phyloP scores from a whole-genome alignment of 192 early-diverging fungal species.

The Phlyctochytrium bullatum region DNA sequence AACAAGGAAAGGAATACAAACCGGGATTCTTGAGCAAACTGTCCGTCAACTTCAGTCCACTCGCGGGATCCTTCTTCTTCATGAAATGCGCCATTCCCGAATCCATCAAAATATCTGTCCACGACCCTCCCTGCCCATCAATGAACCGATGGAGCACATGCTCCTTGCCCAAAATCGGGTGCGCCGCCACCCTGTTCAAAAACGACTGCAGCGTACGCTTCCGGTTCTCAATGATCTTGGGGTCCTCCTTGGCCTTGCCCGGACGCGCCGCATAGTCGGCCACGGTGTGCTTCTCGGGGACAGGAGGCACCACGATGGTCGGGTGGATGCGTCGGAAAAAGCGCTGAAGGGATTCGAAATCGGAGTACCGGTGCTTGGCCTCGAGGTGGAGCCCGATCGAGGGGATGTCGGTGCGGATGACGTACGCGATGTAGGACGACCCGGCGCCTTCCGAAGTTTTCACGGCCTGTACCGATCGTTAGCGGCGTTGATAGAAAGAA shows the following conservation, averaged over 20 bases:
- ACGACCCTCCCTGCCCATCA: slow-evolving; percentile 51
- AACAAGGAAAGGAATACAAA: neutral
- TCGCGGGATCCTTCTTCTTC: slow-evolving; percentile 32
- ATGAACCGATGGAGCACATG: slow-evolving; percentile 93
- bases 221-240: slow-evolving; percentile 81
- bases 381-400: slow-evolving; percentile 39
- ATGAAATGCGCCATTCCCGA: slow-evolving; percentile 35
- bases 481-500: neutral
- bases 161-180: slow-evolving; percentile 81
- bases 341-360: slow-evolving; percentile 90
- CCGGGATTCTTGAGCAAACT: slow-evolving; percentile 40
- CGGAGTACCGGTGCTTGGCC: slow-evolving; percentile 86
- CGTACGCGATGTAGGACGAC: slow-evolving; percentile 50
- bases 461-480: slow-evolving; percentile 21
- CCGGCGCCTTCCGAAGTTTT: slow-evolving; percentile 38
- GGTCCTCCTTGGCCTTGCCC: slow-evolving; percentile 89
- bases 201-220: slow-evolving; percentile 94
- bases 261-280: slow-evolving; percentile 61
- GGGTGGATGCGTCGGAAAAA: slow-evolving; percentile 78
- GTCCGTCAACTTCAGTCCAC: slow-evolving; percentile 25
- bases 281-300: slow-evolving; percentile 96
- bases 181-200: slow-evolving; percentile 83
- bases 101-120: slow-evolving; percentile 34
- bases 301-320: slow-evolving; percentile 86
- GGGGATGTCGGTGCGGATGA: slow-evolving; percentile 48